phyloP scores from a whole-genome alignment of 129 eudicot species.

The Flaveria ramosissima region DNA sequence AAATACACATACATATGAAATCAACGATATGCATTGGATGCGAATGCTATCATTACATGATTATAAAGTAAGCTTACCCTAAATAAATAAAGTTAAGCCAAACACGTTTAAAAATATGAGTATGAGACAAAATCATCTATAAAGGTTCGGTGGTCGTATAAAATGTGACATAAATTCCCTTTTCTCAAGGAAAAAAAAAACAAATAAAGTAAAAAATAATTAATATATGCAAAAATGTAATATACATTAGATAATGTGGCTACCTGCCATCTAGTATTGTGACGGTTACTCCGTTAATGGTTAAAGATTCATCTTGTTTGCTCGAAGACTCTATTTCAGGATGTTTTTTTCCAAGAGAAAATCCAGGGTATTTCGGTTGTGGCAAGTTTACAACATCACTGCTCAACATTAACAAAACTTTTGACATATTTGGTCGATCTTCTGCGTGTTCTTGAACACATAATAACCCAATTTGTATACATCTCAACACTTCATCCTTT shows the following conservation, averaged over 20 bases:
- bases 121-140: conserved; percentile 28
- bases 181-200: neutral
- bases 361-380: conserved; percentile 81
- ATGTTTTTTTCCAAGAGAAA: conserved; percentile 58
- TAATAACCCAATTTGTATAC: conserved; percentile 83
- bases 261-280: conserved; percentile 72
- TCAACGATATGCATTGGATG: too few species aligned
- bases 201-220: conserved; percentile 10
- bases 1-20: too few species aligned
- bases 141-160: neutral
- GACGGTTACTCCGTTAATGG: conserved; percentile 64
- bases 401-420: conserved; percentile 68
- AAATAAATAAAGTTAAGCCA: too few species aligned
- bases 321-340: conserved; percentile 54
- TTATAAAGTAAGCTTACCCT: too few species aligned
- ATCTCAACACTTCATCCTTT: conserved; percentile 58
- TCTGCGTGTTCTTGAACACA: conserved; percentile 90
- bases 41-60: too few species aligned
- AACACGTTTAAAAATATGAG: neutral
- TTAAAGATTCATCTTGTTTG: conserved; percentile 63
- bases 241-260: conserved; percentile 25
- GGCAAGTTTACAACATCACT: conserved; percentile 52
- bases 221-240: neutral
- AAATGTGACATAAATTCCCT: conserved; percentile 12
- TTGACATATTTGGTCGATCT: conserved; percentile 77